Conservation (phyloP, 73 alveolate genomes). For the Paramecium octaurelia region DNA sequence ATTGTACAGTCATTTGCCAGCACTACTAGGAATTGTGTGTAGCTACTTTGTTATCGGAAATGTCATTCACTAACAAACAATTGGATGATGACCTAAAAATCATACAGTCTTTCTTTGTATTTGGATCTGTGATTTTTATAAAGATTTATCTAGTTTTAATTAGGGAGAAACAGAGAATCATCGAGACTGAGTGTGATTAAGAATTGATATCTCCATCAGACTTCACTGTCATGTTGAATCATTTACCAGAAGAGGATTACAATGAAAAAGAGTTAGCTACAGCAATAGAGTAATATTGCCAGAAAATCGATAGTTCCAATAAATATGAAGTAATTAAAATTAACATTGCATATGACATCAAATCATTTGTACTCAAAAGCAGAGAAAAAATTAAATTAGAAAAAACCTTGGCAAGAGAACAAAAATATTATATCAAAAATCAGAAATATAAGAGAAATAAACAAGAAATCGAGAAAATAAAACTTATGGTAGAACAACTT, state of each 20-base stretch:
- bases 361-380: background rate
- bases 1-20: background rate
- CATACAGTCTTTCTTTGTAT: background rate
- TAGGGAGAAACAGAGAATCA: background rate
- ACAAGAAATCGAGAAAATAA: background rate
- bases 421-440: background rate
- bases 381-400: background rate
- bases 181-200: background rate
- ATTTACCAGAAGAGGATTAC: constrained; percentile 8
- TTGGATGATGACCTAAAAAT: background rate
- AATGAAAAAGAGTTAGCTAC: background rate
- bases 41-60: background rate
- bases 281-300: background rate
- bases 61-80: background rate
- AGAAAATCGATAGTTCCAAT: background rate
- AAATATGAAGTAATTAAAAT: constrained; percentile 13
- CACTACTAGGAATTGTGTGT: background rate
- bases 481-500: background rate
- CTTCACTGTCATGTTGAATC: background rate
- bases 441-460: background rate
- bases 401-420: background rate
- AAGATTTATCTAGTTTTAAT: background rate
- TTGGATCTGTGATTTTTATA: background rate
- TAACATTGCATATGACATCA: constrained; percentile 12
- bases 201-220: constrained; percentile 4